Evolutionary conservation across 139 green algal genomes (phyloP), one percentile per base, ranked within the genome.

Genomic region (Coccomyxa sp.): DNA sequence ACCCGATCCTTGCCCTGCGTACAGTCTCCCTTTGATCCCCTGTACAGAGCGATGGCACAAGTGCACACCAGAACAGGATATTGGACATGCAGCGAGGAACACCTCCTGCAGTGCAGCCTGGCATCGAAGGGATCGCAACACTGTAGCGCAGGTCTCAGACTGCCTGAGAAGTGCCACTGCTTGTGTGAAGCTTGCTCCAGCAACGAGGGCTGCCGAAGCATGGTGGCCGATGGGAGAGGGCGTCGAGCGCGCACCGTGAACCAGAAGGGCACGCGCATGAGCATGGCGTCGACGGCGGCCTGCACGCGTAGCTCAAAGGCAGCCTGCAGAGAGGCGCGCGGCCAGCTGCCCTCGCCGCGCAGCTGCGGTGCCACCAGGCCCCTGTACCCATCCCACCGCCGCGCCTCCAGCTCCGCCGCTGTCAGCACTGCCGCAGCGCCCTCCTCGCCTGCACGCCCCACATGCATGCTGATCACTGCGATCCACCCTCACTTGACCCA

Each of bases 371-470:
- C 89, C 0, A 84, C 66, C 57, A 95, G 71, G 51, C 82, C 63
- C 57, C 82, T 82, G 85, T 95, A 96, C 30, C 93, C 93, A 80
- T 95, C 90, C 23, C 87, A 81, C 7, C 92, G 86, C 11, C 79
- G 80, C 0, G 76, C 30, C 18, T 85, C 77, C 76, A 95, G 85
- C 83, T 88, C 82, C 23, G 13, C 51, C 9, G 82, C 77, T 10
- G 74, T 30, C 81, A 86, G 68, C 27, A 86, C 18, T 10, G 84
- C 45, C 11, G 79, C 75, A 9, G 86, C 32, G 10, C 67, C 78
- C 45, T 77, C 67, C 25, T 76, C 58, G 45, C 10, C 71, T 67
- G 51, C 82, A 13, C 0, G 57, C 45, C 13, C 30, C 18, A 45
- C 75, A 51, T 79, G 75, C 75, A 30, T 9, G 67, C 67, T 76